Percentiles rank a stretch among this genome's conserved stretches.
Evolutionary conservation across 148 eudicot species (phyloP).

Genomic region (Fagopyrum esculentum): DNA sequence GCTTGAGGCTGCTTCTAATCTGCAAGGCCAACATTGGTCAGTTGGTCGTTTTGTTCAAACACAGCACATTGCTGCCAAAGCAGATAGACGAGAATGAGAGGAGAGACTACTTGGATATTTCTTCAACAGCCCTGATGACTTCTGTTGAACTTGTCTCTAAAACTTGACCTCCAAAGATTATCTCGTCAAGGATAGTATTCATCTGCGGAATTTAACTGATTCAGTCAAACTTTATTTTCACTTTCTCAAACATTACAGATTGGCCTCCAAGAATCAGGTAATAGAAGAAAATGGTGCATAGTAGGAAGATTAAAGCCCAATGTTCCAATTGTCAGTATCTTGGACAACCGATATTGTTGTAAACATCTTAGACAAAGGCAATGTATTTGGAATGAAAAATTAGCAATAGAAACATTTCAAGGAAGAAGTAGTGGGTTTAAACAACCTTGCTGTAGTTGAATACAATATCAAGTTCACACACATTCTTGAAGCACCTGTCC

Average conservation of each 20-base stretch:
- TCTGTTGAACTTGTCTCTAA: conserved; percentile 78
- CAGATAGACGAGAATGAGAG: neutral
- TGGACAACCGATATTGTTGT: too few relatives aligned
- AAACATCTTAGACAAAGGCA: too few relatives aligned
- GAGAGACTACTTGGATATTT: conserved; percentile 60
- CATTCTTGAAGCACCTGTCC: conserved; percentile 91
- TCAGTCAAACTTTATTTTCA: neutral
- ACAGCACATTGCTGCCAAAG: neutral
- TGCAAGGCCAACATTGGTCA: conserved; percentile 15
- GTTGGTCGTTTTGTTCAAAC: neutral
- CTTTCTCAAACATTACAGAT: neutral
- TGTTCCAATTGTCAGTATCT: neutral
- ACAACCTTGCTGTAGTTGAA: conserved; percentile 82
- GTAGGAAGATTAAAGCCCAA: neutral
- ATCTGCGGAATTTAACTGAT: conserved; percentile 34
- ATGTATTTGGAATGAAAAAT: neutral
- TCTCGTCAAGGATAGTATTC: conserved; percentile 80
- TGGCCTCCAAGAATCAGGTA: too few relatives aligned
- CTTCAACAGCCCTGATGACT: conserved; percentile 70
- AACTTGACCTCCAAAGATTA: conserved; percentile 88
- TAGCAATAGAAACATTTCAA: neutral
- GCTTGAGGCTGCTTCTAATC: conserved; percentile 34
- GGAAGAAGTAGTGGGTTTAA: conserved; percentile 5
- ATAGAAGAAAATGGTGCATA: neutral
- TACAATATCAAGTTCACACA: conserved; percentile 85